Evolutionary conservation across 768 basidiomycete species (phyloP).

Genomic region (Podaxis carcinomalis): DNA sequence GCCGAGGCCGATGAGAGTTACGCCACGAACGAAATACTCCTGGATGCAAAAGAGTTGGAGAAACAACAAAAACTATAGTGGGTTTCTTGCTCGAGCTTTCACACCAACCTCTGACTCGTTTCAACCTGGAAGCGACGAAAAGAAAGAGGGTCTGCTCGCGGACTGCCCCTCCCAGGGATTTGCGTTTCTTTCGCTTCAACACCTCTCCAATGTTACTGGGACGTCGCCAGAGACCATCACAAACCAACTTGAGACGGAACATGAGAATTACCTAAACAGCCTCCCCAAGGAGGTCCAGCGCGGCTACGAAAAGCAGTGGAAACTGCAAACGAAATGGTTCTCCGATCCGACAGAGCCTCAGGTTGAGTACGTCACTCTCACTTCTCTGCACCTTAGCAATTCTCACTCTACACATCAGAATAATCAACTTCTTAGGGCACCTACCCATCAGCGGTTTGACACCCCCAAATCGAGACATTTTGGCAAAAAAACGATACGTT

Average conservation of each 20-base stretch:
- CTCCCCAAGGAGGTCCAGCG: neutral
- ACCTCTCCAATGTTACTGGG: neutral
- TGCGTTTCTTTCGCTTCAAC: neutral
- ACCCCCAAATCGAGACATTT: neutral
- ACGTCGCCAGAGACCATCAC: neutral
- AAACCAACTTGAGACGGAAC: neutral
- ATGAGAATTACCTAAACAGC: neutral
- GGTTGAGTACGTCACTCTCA: slow-evolving; percentile 4
- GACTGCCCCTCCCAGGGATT: neutral
- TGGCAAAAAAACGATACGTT: slow-evolving; percentile 1
- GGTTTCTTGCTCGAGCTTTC: neutral
- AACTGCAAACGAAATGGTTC: slow-evolving; percentile 1
- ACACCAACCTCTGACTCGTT: neutral
- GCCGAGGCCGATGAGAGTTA: slow-evolving; percentile 2
- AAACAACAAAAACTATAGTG: slow-evolving; percentile 9
- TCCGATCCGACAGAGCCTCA: slow-evolving; percentile 3
- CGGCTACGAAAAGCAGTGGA: slow-evolving; percentile 2
- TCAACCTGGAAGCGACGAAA: neutral
- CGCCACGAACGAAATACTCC: neutral
- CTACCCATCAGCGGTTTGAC: neutral
- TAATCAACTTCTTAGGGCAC: neutral
- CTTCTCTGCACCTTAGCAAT: too few relatives aligned
- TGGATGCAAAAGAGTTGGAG: neutral
- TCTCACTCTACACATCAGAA: neutral
- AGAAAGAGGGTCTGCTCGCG: slow-evolving; percentile 1